Conservation (phyloP, 345 rosid genomes). For the Tarenaya hassleriana region DNA sequence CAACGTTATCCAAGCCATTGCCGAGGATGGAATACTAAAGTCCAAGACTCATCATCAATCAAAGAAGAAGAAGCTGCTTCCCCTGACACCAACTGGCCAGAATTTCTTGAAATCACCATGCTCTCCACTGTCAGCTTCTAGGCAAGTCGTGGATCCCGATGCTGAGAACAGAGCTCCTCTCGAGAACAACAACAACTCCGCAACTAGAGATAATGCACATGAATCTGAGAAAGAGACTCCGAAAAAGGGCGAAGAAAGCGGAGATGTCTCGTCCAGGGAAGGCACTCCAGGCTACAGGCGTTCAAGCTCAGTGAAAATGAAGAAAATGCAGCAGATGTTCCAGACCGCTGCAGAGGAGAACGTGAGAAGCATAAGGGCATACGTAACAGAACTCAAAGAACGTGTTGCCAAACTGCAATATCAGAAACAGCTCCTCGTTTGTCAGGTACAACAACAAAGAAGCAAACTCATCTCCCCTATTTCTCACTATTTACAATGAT, state of each 20-base stretch:
- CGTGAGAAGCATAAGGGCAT: constrained; percentile 87
- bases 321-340: constrained; percentile 97
- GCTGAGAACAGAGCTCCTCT: constrained; percentile 74
- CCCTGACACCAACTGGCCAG: constrained; percentile 65
- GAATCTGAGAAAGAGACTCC: constrained; percentile 66
- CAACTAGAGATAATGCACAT: constrained; percentile 30
- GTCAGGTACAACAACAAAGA: constrained; percentile 67
- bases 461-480: not conserved
- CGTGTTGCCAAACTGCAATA: constrained; percentile 96
- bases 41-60: constrained; percentile 54
- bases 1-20: constrained; percentile 27
- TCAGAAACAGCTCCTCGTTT: constrained; percentile 99
- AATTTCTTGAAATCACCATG: constrained; percentile 82
- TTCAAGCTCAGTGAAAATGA: constrained; percentile 92
- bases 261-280: constrained; percentile 77
- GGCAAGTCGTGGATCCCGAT: constrained; percentile 65
- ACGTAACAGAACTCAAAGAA: constrained; percentile 90
- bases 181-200: constrained; percentile 47
- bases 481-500: not conserved
- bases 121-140: constrained; percentile 76
- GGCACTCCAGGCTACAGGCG: constrained; percentile 65
- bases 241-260: constrained; percentile 73
- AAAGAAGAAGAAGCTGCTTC: constrained; percentile 79
- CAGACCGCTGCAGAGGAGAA: constrained; percentile 99
- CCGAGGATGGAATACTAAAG: constrained; percentile 57